Percentiles rank a stretch among this genome's conserved stretches.
Conservation (phyloP, 108 stramenopile genomes). For the Nitzschia sp. region DNA sequence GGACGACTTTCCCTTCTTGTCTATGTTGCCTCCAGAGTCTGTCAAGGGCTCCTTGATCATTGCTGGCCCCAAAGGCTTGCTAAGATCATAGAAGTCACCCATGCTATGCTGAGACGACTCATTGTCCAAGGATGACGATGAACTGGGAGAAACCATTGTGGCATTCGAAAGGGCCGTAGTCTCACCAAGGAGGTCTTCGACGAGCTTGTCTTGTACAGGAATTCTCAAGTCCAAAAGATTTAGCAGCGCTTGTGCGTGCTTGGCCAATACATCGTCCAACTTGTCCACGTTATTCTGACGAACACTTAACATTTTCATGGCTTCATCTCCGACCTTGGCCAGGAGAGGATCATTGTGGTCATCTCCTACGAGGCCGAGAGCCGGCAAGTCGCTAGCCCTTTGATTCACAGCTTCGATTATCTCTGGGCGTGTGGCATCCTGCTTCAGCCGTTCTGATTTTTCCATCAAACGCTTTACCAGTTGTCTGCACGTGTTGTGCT, state of each 20-base stretch:
- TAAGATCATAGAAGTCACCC: no score
- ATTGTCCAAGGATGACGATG: no score
- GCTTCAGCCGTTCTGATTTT: conserved; percentile 40
- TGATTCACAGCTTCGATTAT: conserved; percentile 8
- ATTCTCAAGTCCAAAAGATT: conserved; percentile 35
- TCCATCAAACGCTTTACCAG: conserved; percentile 37
- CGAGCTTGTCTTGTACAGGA: conserved; percentile 36
- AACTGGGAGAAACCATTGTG: no score
- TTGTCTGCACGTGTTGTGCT: conserved; percentile 23
- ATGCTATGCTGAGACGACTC: no score
- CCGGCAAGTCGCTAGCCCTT: conserved; percentile 28
- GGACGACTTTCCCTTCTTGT: conserved; percentile 7
- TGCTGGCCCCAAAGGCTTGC: no score
- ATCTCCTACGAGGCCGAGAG: conserved; percentile 38
- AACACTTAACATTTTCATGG: conserved; percentile 21
- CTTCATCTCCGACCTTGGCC: conserved; percentile 26
- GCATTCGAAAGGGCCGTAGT: no score
- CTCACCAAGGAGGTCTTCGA: conserved; percentile 45
- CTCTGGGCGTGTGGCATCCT: conserved; percentile 12
- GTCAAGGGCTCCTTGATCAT: no score
- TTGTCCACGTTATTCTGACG: conserved; percentile 11
- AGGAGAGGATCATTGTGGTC: conserved; percentile 8
- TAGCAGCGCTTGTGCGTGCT: conserved; percentile 33
- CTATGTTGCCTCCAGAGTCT: no score
- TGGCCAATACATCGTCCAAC: conserved; percentile 36